Evolutionary conservation across 192 early-diverging fungal species (phyloP), one percentile per base, ranked within the genome.

Genomic region (Mortierella claussenii): DNA sequence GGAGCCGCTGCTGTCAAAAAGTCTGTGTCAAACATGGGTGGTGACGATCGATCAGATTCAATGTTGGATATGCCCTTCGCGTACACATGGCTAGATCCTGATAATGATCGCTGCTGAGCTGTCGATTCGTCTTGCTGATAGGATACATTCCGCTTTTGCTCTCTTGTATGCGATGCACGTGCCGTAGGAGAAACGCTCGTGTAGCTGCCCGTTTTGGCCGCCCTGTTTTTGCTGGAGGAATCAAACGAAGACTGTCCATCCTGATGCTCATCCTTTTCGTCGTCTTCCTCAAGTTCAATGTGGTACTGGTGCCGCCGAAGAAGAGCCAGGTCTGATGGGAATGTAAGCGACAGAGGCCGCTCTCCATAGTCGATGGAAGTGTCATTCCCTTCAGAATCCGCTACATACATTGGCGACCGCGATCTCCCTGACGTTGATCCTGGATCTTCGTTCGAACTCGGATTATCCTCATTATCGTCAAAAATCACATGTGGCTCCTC

Each of bases 291-390:
- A 2, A 24, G 21, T 4, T 66, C 53, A 11, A 45, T 30, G 2
- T 47, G 10, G 3, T 27, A 15, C 12, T 46, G 45, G 3, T 37
- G 51, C 15, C 65, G 73, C 6, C 64, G 73, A 24, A 17, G 30
- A 34, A 76, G 53, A 4, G 64, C 65, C 21, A 76, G 45, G 18
- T 76, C 73, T 9, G 73, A 76, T 3, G 73, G 73, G 47, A 76
- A 67, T 17, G 64, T 76, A 11, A 47, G 73, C 1, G 73, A 76
- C 47, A 55, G 58, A 3, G 46, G 51, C 9, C 26, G 58, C 7
- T 33, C 21, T 13, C 17, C 51, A 55, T 21, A 55, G 3, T 54
- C 57, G 9, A 17, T 15, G 0, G 50, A 31, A 0, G 49, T 21
- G 15, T 55, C 64, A 23, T 75, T 53, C 18, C 40, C 50, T 3